Base-by-base conservation (phyloP, 768 basidiomycete species). In the Butyriboletus loyo region DNA sequence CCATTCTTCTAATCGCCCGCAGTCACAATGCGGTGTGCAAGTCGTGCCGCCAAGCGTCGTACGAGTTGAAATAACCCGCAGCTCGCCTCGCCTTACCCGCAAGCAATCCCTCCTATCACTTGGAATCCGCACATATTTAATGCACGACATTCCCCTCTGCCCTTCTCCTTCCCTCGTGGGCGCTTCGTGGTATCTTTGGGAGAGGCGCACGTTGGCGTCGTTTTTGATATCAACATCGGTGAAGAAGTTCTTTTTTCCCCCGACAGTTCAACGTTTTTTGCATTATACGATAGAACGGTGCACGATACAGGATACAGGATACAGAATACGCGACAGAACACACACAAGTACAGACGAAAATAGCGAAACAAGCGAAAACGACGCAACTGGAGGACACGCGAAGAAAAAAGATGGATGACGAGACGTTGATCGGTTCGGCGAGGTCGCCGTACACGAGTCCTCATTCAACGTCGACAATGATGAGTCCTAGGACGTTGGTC, bases 361-460 rank as follows among this genome's bases (percentile, higher is more conserved):
- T 36, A 55, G 32, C 49, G 40, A 24, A 4, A 22, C 22, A 6
- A 39, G 2, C 17, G 3, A 32, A 15, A 28, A 14, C 31, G 3
- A 38, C 45, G 11, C 31, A 30, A 21, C n/a, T 13, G 15, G 42
- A 44, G 32, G 36, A 22, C 13, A 34, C 8, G 6, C 47, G 14
- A 38, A 37, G 5, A 19, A 25, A 11, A n/a, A 53, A 8, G 6
- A 66, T 66, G 60, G 66, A 65, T 10, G 63, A 66, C 17, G 63
- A 66, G 5, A 66, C 66, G 1, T 43, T 65, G 54, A 37, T 56
- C 34, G 60, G 46, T 37, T 62, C 63, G 7, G 56, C 54, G 19
- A 30, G 54, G 35, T 63, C 64, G 28, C 63, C 62, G 1, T n/a
- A 42, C 7, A 53, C 58, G 14, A 67, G 65, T 14, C 53, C 65